Evolutionary conservation across 805 yeast species (phyloP).

Genomic region (Saccharomyces mikatae): DNA sequence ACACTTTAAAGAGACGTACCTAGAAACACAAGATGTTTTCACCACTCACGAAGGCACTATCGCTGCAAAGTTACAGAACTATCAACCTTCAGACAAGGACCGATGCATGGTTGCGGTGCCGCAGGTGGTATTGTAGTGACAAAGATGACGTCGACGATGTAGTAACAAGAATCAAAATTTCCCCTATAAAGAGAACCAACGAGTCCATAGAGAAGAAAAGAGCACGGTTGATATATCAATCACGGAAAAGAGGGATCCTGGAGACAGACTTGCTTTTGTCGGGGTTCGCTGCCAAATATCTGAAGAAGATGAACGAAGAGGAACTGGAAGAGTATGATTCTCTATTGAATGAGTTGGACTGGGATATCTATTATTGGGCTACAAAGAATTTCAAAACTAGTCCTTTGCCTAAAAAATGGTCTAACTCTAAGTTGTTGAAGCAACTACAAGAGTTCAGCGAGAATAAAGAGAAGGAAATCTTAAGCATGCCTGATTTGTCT

Average conservation of each 20-base stretch:
- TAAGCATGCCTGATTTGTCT: slow-evolving; percentile 76
- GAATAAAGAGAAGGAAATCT: slow-evolving; percentile 60
- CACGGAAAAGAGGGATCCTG: slow-evolving; percentile 88
- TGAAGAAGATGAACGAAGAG: slow-evolving; percentile 47
- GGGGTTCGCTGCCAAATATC: slow-evolving; percentile 72
- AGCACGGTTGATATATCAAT: slow-evolving; percentile 85
- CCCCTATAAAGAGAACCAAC: slow-evolving; percentile 69
- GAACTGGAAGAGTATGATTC: slow-evolving; percentile 80
- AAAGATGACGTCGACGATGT: slow-evolving; percentile 33
- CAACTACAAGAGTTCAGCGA: slow-evolving; percentile 65
- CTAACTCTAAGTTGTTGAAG: slow-evolving; percentile 52
- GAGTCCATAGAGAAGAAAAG: slow-evolving; percentile 69
- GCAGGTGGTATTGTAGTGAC: neutral
- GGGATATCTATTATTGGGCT: slow-evolving; percentile 99
- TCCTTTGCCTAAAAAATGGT: slow-evolving; percentile 85
- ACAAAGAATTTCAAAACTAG: slow-evolving; percentile 73
- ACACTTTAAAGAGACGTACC: neutral
- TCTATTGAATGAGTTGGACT: slow-evolving; percentile 87
- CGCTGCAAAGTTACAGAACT: neutral
- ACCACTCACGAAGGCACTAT: neutral
- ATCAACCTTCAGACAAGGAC: neutral
- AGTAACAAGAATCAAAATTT: slow-evolving; percentile 49
- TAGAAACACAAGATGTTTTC: neutral
- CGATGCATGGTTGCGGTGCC: neutral
- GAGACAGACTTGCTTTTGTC: slow-evolving; percentile 85